phyloP scores from a whole-genome alignment of 2,329 filamentous ascomycete species.

The Scedosporium aurantiacum region DNA sequence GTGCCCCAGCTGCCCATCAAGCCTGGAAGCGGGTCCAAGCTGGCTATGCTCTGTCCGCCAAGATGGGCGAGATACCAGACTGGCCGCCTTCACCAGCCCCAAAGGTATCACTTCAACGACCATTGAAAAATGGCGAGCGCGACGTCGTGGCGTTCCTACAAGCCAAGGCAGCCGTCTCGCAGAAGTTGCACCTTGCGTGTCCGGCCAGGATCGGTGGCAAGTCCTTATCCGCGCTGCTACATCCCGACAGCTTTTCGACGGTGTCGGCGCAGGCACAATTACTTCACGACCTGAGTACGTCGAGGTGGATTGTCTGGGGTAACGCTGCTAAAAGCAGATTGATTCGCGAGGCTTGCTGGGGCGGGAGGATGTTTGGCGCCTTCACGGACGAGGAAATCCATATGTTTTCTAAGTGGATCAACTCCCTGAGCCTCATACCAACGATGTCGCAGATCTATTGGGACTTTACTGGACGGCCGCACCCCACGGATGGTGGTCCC shows the following conservation, averaged over 20 bases:
- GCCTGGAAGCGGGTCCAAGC: conserved; percentile 31
- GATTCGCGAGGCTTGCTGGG: conserved; percentile 30
- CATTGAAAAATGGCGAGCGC: neutral
- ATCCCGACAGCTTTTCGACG: neutral
- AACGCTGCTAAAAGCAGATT: conserved; percentile 27
- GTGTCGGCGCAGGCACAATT: neutral
- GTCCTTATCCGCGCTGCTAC: too few relatives aligned
- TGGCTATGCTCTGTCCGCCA: conserved; percentile 23
- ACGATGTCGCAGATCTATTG: neutral
- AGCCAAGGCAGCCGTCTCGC: too few relatives aligned
- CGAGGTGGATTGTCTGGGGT: conserved; percentile 25
- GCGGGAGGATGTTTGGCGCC: conserved; percentile 36
- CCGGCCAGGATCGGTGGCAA: too few relatives aligned
- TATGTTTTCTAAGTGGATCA: neutral
- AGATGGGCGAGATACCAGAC: conserved; percentile 15
- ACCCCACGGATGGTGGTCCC: neutral
- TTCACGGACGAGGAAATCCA: conserved; percentile 29
- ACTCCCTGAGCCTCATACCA: neutral
- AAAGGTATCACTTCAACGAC: neutral
- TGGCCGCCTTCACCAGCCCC: conserved; percentile 12
- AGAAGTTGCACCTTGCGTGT: too few relatives aligned
- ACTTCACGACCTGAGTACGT: neutral
- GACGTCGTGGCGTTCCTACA: neutral
- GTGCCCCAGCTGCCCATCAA: conserved; percentile 13
- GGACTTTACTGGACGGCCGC: neutral